These are phyloP conservation scores for Colletotrichum cordylinicola DNA, from an alignment of 2,329 filamentous ascomycete genomes.

Conservation along the genomic window DNA sequence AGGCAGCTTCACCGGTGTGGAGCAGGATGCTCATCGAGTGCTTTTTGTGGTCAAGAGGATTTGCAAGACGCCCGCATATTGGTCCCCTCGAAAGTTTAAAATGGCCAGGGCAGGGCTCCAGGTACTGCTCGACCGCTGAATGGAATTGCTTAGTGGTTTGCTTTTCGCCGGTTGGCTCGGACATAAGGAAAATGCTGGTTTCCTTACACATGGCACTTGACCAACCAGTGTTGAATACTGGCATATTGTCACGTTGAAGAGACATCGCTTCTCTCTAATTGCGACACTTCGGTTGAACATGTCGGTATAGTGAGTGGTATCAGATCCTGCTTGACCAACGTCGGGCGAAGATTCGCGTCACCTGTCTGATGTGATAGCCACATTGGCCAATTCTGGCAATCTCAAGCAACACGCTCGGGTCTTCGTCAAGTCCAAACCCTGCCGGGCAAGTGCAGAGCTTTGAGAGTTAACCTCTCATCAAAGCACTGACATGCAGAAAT, in stretches of 20 bases:
- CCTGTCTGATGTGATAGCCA: background rate
- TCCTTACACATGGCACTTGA: background rate
- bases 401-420: background rate
- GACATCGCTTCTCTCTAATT: background rate
- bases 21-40: background rate
- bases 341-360: background rate
- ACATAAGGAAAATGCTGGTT: background rate
- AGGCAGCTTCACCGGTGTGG: constrained; percentile 22
- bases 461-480: background rate
- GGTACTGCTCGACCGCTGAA: background rate
- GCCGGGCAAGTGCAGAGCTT: background rate
- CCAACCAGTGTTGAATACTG: background rate
- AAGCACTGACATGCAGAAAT: background rate
- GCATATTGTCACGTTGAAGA: background rate
- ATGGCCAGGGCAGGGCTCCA: background rate
- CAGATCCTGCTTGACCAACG: background rate
- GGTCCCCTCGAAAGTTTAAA: constrained; percentile 12
- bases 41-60: constrained; percentile 18
- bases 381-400: background rate
- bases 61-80: constrained; percentile 3
- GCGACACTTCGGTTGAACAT: background rate
- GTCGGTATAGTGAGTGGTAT: background rate
- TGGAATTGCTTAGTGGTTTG: background rate
- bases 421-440: background rate
- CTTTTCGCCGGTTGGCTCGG: background rate